Percentiles rank a stretch among this genome's conserved stretches.
These are phyloP conservation scores for Psilocybe mexicana DNA, from an alignment of 1,284 basidiomycete species.

Conservation along the genomic window DNA sequence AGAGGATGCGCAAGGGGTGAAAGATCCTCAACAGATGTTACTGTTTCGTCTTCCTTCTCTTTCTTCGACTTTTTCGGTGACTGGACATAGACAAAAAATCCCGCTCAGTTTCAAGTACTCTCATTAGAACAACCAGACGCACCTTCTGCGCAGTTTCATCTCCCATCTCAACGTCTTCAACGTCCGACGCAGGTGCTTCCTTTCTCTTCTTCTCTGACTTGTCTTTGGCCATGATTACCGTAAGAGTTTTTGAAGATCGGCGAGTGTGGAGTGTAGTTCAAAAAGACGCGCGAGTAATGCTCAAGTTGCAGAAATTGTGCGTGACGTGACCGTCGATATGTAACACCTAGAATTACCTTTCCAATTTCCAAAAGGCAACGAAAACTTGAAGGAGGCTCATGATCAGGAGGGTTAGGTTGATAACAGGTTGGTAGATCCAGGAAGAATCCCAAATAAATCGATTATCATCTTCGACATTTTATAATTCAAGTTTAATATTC, in stretches of 20 bases:
- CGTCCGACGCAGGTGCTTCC: slow-evolving; percentile 38
- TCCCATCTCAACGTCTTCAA: slow-evolving; percentile 53
- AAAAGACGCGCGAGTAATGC: not conserved
- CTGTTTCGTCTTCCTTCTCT: slow-evolving; percentile 58
- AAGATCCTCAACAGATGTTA: slow-evolving; percentile 79
- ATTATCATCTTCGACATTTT: no score
- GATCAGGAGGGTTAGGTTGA: no score
- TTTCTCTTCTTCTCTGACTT: slow-evolving; percentile 67
- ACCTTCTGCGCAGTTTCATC: slow-evolving; percentile 46
- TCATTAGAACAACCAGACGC: slow-evolving; percentile 16
- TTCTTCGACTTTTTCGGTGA: slow-evolving; percentile 59
- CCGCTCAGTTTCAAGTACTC: not conserved
- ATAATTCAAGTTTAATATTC: not conserved
- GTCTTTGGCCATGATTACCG: slow-evolving; percentile 57
- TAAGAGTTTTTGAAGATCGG: not conserved
- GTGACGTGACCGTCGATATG: slow-evolving; percentile 24
- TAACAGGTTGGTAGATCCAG: no score
- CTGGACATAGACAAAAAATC: slow-evolving; percentile 29
- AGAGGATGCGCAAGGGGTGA: slow-evolving; percentile 90
- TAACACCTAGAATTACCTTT: slow-evolving; percentile 7
- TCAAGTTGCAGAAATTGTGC: slow-evolving; percentile 19
- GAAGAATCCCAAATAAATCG: no score
- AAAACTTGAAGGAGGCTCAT: no score
- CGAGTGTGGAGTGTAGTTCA: not conserved
- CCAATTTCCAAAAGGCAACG: not conserved